Evolutionary conservation across 495 filamentous ascomycete genomes (phyloP), one percentile per base, ranked within the genome.

Genomic region (Penicillium tannophilum): DNA sequence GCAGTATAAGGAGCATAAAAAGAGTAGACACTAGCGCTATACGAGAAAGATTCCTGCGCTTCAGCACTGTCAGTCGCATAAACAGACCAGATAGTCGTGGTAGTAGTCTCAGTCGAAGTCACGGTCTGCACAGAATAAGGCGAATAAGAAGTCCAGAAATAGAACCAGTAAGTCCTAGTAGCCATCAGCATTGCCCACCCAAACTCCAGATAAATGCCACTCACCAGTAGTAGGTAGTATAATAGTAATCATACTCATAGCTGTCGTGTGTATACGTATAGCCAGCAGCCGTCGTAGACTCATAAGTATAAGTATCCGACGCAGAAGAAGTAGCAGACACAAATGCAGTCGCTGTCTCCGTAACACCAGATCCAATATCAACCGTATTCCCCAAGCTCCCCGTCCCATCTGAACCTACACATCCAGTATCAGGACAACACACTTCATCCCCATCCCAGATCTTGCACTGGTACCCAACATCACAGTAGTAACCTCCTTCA

Each of bases 181-280:
- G 16, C 0, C n/a, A 33, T 63, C 23, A 65, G 55, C 26, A 41
- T 6, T 23, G 30, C 7, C 3, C 10, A 0, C 14, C 19, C 47
- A 23, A 31, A 11, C 19, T 12, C 43, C 24, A 31, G 2, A 9
- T n/a, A 12, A 11, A 17, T 14, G 10, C 1, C 26, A 45, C 63
- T 49, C 39, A 68, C 65, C 65, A 68, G 36, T 62, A 63, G 17
- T 63, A 55, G 12, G 65, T 68, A 0, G 63, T 66, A 45, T 59
- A 62, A 44, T 63, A 68, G 17, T 65, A 68, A 5, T 63, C 50
- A 44, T 65, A 68, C 8, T 61, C 50, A 39, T 41, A 60, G 51
- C 46, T 39, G 17, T 16, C 28, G 48, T 47, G 52, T 3, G 52
- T 50, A 7, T 28, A 28, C 7, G 42, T 45, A 36, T 36, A 36